These are phyloP conservation scores for Urtica urens DNA, from an alignment of 306 rosid genomes.

Conservation along the genomic window DNA sequence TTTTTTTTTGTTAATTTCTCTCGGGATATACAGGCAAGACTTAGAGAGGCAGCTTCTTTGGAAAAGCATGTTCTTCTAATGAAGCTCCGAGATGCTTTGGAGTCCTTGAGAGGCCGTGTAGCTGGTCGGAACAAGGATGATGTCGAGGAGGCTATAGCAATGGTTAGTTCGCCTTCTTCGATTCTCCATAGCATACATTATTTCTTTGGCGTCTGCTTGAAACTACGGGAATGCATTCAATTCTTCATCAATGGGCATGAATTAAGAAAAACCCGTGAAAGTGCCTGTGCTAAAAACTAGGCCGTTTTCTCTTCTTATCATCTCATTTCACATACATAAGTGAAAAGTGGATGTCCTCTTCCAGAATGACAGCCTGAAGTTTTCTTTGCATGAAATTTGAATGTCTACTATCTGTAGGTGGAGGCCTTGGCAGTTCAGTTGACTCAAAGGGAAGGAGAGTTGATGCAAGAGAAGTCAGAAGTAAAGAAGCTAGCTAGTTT, in stretches of 20 bases:
- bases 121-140: conserved; percentile 82
- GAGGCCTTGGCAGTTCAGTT: conserved; percentile 86
- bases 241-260: too few species aligned
- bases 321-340: too few species aligned
- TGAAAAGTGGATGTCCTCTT: too few species aligned
- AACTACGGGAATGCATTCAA: too few species aligned
- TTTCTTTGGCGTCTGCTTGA: too few species aligned
- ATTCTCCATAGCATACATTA: conserved; percentile 5
- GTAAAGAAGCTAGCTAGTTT: conserved; percentile 89
- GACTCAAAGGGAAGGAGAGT: conserved; percentile 62
- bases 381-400: not conserved
- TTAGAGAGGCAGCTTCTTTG: conserved; percentile 78
- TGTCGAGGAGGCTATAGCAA: conserved; percentile 69
- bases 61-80: conserved; percentile 85
- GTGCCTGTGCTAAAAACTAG: too few species aligned
- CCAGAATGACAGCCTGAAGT: not conserved
- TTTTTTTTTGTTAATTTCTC: conserved; percentile 6
- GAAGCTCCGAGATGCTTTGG: conserved; percentile 91
- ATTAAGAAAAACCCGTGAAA: too few species aligned
- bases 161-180: conserved; percentile 38
- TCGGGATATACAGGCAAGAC: conserved; percentile 55
- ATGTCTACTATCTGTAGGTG: conserved; percentile 23
- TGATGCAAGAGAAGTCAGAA: conserved; percentile 84
- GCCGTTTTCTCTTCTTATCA: too few species aligned
- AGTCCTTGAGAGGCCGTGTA: conserved; percentile 72